Evolutionary conservation across 2,329 filamentous ascomycete genomes (phyloP), one percentile per base, ranked within the genome.

Genomic region (Zymoseptoria crescenta): DNA sequence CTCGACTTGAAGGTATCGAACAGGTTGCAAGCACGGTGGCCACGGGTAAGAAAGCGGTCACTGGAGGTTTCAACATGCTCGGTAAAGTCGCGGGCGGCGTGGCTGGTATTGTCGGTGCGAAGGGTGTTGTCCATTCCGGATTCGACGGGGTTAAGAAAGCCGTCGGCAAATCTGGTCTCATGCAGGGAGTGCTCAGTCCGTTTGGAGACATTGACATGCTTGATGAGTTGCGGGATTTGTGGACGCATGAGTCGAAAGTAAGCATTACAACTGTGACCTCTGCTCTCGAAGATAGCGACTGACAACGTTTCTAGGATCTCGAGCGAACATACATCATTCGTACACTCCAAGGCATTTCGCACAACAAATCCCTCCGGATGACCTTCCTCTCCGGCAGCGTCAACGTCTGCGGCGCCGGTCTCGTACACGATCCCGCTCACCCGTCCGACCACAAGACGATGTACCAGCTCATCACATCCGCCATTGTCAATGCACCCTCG

Each of bases 371-470:
- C 27, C 83, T 99, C 53, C 87, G 94, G 52, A 96, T 99, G 89
- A 96, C 92, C 1, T 97, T 99, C 78, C 78, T 99, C 63, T 96
- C 91, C 16, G 94, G 94, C 70, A 88, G 85, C 69, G 93, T 97
- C 72, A 94, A 93, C 74, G 88, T 86, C 68, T 92, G 89, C 65
- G 94, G 94, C 64, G 94, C 94, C 21, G 94, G 94, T 59, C 83
- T 99, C 9, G 86, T 99, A 1, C 94, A 99, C 74, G 94, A 99
- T 75, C 94, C 94, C 0, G 83, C 88, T 20, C 90, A 94, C 72
- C 93, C 93, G 0, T 86, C 85, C 48, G 91, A 97, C 74, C 91
- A 97, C 81, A 99, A 97, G 77, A 96, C 94, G 28, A 99, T 99
- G 93, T 99, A 97, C 77, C 94, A 99, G 74, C 83, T 99, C 73